Conservation (phyloP, 2,329 filamentous ascomycete species). For the Fusarium verticillioides region DNA sequence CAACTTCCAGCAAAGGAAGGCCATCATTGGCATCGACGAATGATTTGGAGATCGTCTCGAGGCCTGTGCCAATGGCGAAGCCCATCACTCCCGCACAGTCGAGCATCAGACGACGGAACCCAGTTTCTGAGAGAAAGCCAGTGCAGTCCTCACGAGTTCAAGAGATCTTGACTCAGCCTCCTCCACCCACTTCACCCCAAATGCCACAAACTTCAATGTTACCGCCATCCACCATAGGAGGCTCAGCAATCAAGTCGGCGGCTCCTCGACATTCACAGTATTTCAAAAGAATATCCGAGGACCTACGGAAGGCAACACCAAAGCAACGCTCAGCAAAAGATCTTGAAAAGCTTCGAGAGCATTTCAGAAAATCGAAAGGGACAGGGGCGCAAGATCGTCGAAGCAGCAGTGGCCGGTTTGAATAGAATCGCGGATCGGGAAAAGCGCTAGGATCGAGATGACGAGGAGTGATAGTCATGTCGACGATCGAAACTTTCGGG, state of each 20-base stretch:
- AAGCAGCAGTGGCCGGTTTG: slow-evolving; percentile 26
- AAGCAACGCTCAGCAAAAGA: slow-evolving; percentile 36
- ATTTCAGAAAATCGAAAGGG: slow-evolving; percentile 42
- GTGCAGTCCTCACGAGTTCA: slow-evolving; percentile 14
- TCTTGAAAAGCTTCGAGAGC: slow-evolving; percentile 41
- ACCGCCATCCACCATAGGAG: slow-evolving; percentile 30
- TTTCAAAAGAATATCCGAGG: slow-evolving; percentile 32
- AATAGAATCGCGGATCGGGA: neutral
- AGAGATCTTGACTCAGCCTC: slow-evolving; percentile 20
- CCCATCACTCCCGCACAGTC: neutral
- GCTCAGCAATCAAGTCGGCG: slow-evolving; percentile 21
- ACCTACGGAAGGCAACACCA: slow-evolving; percentile 17
- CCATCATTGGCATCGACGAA: neutral
- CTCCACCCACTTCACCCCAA: slow-evolving; percentile 30
- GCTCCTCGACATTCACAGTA: slow-evolving; percentile 40
- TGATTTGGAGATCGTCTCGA: neutral
- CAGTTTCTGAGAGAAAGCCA: neutral
- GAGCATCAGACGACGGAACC: neutral
- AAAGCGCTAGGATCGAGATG: neutral
- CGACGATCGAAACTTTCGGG: neutral
- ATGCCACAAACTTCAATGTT: slow-evolving; percentile 26
- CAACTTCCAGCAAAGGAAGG: neutral
- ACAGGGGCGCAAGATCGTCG: neutral
- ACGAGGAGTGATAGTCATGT: neutral
- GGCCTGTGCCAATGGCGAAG: neutral